These are phyloP conservation scores for Chamaecyparis obtusa DNA, from an alignment of 75 land plant genomes.

Conservation along the genomic window DNA sequence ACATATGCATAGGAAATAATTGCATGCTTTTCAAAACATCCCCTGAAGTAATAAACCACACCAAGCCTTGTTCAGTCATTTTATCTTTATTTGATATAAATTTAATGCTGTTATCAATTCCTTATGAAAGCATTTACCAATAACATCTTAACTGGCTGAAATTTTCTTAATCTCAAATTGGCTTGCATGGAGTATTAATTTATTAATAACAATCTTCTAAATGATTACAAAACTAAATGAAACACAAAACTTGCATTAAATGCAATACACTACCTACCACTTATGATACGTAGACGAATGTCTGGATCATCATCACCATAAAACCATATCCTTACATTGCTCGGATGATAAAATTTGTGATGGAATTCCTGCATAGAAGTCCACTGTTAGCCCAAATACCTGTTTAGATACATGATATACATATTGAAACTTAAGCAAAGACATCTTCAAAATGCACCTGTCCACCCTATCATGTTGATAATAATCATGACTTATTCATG, in stretches of 20 bases:
- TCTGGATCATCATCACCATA: slow-evolving; percentile 97
- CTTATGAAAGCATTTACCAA: neutral
- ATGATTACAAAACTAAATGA: slow-evolving; percentile 2
- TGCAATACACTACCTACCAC: slow-evolving; percentile 44
- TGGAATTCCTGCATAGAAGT: slow-evolving; percentile 78
- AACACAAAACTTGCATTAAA: neutral
- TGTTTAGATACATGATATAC: neutral
- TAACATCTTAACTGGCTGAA: too few relatives aligned
- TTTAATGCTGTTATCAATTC: neutral
- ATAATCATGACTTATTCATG: neutral
- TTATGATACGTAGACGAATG: slow-evolving; percentile 77
- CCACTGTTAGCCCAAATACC: neutral
- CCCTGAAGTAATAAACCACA: neutral
- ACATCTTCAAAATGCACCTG: neutral
- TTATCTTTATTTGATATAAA: neutral
- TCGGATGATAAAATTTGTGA: slow-evolving; percentile 88
- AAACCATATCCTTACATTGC: slow-evolving; percentile 99
- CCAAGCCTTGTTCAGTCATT: neutral
- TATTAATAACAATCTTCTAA: neutral
- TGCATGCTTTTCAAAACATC: neutral
- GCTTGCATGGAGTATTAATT: neutral
- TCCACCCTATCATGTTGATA: neutral
- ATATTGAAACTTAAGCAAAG: neutral
- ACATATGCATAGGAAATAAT: neutral
- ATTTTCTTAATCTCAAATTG: neutral